phyloP scores from a whole-genome alignment of 2,329 filamentous ascomycete species.

The Scolecobasidium constrictum region DNA sequence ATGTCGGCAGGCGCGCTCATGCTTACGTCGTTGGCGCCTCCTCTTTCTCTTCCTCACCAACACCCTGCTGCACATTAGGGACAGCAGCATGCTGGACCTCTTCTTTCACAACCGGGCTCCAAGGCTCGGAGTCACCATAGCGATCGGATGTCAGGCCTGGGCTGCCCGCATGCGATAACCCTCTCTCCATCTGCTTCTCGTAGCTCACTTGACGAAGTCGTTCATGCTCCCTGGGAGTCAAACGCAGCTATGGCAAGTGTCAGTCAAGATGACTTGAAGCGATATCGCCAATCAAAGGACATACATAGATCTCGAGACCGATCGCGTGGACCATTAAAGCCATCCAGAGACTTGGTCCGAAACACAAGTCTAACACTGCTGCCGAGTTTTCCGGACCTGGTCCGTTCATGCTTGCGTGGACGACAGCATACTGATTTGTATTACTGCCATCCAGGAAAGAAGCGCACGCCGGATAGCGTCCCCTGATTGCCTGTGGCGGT shows the following conservation, averaged over 20 bases:
- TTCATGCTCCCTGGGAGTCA: background rate
- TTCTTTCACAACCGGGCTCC: too few species aligned
- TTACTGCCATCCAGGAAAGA: background rate
- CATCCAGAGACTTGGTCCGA: too few species aligned
- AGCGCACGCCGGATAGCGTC: background rate
- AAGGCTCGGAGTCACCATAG: conserved; percentile 1
- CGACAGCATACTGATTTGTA: background rate
- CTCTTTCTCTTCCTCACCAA: too few species aligned
- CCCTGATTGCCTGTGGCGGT: background rate
- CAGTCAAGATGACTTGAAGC: background rate
- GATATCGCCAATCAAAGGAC: background rate
- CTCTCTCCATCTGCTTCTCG: conserved; percentile 2
- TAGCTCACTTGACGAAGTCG: conserved; percentile 1
- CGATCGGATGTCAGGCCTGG: conserved; percentile 3
- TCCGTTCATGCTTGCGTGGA: background rate
- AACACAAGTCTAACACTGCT: background rate
- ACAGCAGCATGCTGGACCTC: too few species aligned
- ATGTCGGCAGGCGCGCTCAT: too few species aligned
- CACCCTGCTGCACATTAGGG: too few species aligned
- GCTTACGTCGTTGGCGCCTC: too few species aligned
- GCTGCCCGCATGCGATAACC: conserved; percentile 2
- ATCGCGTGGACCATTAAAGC: background rate
- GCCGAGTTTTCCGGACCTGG: background rate
- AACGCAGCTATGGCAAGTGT: background rate
- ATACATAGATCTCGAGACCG: conserved; percentile 2